These are phyloP conservation scores for Euphorbia schlechtendalii DNA, from an alignment of 441 rosid genomes.

Conservation along the genomic window DNA sequence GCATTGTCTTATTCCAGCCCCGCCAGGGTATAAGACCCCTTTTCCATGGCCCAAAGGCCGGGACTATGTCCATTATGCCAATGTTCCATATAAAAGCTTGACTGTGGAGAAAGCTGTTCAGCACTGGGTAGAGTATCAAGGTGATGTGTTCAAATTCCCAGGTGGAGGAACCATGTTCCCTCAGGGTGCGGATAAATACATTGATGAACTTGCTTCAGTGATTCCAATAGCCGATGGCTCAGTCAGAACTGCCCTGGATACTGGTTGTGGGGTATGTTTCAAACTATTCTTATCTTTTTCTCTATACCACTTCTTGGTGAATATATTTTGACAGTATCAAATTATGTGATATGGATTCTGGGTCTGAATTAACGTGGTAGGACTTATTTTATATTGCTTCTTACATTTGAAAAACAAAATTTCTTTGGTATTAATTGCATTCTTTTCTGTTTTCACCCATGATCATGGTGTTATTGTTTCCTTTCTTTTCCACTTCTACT, in stretches of 20 bases:
- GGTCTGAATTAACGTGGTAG: not conserved
- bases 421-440: too few relatives aligned
- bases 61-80: constrained; percentile 68
- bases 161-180: constrained; percentile 99
- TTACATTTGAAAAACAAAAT: not conserved
- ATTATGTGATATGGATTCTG: not conserved
- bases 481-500: too few relatives aligned
- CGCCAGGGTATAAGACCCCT: constrained; percentile 68
- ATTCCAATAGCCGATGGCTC: constrained; percentile 72
- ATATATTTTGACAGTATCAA: too few relatives aligned
- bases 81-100: constrained; percentile 74
- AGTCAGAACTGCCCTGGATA: constrained; percentile 76
- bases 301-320: too few relatives aligned
- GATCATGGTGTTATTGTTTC: too few relatives aligned
- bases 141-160: constrained; percentile 67
- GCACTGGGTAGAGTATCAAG: constrained; percentile 73
- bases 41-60: constrained; percentile 75
- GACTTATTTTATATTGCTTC: not conserved
- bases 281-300: not conserved
- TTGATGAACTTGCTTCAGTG: constrained; percentile 58
- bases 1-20: constrained; percentile 72
- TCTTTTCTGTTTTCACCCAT: too few relatives aligned
- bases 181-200: constrained; percentile 70
- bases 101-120: constrained; percentile 84
- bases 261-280: constrained; percentile 82